phyloP scores from a whole-genome alignment of 2,329 filamentous ascomycete genomes.

The Macrophomina pseudophaseolina region DNA sequence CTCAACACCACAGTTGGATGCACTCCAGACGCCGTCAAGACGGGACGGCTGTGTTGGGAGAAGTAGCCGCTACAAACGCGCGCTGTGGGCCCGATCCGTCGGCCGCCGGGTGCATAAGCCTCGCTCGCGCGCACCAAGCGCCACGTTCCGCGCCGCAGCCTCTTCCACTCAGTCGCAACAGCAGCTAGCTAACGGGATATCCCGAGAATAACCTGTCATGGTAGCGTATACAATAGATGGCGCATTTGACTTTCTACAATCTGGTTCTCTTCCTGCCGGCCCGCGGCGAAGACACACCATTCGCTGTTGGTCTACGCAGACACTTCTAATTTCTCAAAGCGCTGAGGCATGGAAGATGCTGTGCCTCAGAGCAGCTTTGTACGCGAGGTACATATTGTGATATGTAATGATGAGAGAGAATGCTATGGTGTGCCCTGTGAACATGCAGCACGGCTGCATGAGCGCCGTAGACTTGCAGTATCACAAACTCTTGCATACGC shows the following conservation, averaged over 20 bases:
- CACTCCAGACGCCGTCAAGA: not conserved
- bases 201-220: not conserved
- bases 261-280: not conserved
- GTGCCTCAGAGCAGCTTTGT: not conserved
- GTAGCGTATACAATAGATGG: not conserved
- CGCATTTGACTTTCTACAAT: not conserved
- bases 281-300: not conserved
- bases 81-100: not conserved
- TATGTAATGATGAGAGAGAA: not conserved
- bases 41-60: not conserved
- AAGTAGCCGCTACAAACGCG: not conserved
- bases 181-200: not conserved
- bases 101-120: slow-evolving; percentile 1
- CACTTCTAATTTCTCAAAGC: not conserved
- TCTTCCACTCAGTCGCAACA: not conserved
- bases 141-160: not conserved
- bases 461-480: slow-evolving; percentile 2
- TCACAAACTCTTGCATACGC: too few species aligned
- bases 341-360: not conserved
- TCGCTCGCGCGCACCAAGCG: not conserved
- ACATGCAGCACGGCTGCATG: not conserved
- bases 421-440: not conserved
- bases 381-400: not conserved
- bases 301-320: not conserved
- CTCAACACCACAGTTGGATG: too few species aligned